These are phyloP conservation scores for Phialophora verrucosa DNA, from an alignment of 2,329 filamentous ascomycete genomes.

Conservation along the genomic window DNA sequence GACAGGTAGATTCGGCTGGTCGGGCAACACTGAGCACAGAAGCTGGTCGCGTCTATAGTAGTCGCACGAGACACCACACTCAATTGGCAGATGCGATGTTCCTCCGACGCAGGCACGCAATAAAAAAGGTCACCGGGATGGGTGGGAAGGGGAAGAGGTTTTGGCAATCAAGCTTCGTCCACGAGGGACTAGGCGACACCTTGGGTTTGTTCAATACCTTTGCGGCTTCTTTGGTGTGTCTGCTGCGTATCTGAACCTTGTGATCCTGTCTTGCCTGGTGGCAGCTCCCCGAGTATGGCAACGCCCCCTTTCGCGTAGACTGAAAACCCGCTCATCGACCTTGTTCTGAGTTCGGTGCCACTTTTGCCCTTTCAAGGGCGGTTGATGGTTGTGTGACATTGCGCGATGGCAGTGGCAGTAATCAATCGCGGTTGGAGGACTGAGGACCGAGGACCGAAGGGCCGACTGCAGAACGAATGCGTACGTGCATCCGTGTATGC, in stretches of 20 bases:
- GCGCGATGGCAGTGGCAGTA: neutral
- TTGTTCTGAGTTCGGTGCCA: too few relatives aligned
- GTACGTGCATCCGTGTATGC: neutral
- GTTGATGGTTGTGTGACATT: neutral
- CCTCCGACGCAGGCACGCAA: neutral
- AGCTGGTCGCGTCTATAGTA: neutral
- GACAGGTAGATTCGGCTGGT: neutral
- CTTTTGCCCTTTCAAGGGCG: neutral
- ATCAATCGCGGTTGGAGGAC: neutral
- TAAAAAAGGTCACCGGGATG: neutral
- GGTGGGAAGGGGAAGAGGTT: conserved; percentile 1
- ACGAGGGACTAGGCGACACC: conserved; percentile 41
- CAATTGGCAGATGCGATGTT: too few relatives aligned
- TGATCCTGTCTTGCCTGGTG: neutral
- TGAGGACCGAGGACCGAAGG: neutral
- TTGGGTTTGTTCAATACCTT: conserved; percentile 34
- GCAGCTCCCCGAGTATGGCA: neutral
- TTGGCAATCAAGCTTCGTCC: conserved; percentile 43
- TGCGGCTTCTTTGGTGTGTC: conserved; percentile 20
- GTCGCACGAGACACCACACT: too few relatives aligned
- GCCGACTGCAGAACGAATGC: neutral
- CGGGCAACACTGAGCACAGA: too few relatives aligned
- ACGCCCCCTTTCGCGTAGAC: neutral
- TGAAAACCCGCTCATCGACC: neutral
- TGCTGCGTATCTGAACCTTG: neutral